phyloP scores from a whole-genome alignment of 192 early-diverging fungal genomes.

The Rhizophagus clarus region DNA sequence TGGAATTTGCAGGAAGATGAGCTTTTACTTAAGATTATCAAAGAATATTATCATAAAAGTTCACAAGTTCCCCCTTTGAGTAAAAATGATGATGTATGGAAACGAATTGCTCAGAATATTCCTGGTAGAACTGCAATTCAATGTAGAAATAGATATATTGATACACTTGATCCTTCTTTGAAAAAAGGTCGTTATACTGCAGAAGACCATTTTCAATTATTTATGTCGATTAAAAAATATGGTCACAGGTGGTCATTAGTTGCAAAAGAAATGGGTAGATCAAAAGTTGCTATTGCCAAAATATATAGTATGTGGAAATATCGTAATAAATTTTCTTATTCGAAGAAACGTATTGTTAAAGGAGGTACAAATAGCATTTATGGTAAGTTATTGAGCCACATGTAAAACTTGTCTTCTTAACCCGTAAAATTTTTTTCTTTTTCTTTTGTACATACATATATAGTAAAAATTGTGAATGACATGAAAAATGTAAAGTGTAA shows the following conservation, averaged over 20 bases:
- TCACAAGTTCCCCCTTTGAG: not conserved
- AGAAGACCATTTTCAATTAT: not conserved
- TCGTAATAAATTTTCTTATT: constrained; percentile 20
- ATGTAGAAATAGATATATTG: not conserved
- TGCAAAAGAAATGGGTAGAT: not conserved
- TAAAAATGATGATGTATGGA: not conserved
- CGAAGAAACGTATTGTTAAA: not conserved
- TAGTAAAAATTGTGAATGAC: too few species aligned
- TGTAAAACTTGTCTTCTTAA: not conserved
- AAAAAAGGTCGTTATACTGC: not conserved
- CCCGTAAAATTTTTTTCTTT: too few species aligned
- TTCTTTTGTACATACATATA: too few species aligned
- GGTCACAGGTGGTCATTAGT: not conserved
- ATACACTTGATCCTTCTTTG: not conserved
- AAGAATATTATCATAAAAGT: not conserved
- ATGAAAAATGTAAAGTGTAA: too few species aligned
- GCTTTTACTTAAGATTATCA: not conserved
- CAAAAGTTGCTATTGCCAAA: constrained; percentile 35
- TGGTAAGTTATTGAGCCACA: constrained; percentile 8
- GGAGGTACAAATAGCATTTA: not conserved
- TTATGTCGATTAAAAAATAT: not conserved
- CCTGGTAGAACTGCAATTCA: not conserved
- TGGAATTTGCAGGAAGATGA: not conserved
- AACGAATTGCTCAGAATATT: not conserved
- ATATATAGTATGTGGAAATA: constrained; percentile 37